phyloP scores from a whole-genome alignment of 2,329 filamentous ascomycete species.

The Penicillium sp. region DNA sequence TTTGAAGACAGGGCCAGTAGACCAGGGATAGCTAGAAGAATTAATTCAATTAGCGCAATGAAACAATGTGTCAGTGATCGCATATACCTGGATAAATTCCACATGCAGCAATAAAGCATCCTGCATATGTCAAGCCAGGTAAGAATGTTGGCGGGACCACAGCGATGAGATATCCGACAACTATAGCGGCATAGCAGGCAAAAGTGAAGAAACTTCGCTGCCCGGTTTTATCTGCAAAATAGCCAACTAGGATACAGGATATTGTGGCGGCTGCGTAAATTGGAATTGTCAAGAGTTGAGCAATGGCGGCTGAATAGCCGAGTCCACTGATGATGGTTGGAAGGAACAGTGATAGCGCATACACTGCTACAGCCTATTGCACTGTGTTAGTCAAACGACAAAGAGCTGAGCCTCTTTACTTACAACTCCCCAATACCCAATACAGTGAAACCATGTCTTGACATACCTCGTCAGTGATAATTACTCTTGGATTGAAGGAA shows the following conservation, averaged over 20 bases:
- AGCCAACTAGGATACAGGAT: slow-evolving; percentile 3
- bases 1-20: slow-evolving; percentile 5
- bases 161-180: slow-evolving; percentile 8
- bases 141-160: slow-evolving; percentile 4
- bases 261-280: slow-evolving; percentile 26
- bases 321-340: slow-evolving; percentile 27
- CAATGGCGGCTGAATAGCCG: slow-evolving; percentile 20
- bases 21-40: slow-evolving; percentile 3
- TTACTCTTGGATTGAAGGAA: neutral
- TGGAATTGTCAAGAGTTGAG: slow-evolving; percentile 27
- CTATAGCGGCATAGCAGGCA: neutral
- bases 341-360: slow-evolving; percentile 20
- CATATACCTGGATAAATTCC: slow-evolving; percentile 7
- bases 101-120: slow-evolving; percentile 7
- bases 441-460: slow-evolving; percentile 5
- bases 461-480: neutral
- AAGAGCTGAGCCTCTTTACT: neutral
- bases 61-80: neutral
- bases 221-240: slow-evolving; percentile 1
- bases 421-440: slow-evolving; percentile 10
- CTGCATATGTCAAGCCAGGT: slow-evolving; percentile 10
- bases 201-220: slow-evolving; percentile 5
- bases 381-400: neutral
- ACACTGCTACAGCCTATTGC: slow-evolving; percentile 7
- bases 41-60: neutral